Conservation (phyloP, 2,329 filamentous ascomycete species). For the Chaetomium sp. region DNA sequence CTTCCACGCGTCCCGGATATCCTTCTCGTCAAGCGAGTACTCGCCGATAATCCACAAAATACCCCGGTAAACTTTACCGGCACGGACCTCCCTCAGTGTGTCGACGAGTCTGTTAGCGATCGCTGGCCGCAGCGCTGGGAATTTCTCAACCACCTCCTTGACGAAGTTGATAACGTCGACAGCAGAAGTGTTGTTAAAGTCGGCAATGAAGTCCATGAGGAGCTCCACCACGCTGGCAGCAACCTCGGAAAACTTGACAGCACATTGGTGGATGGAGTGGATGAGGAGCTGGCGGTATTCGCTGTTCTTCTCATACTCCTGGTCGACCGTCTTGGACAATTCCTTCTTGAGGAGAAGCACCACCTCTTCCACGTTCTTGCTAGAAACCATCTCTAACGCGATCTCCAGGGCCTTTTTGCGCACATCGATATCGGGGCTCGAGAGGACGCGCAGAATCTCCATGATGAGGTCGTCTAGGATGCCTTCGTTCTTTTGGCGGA, state of each 20-base stretch:
- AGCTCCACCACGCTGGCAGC: constrained; percentile 94
- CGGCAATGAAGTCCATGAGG: constrained; percentile 98
- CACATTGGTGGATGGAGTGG: constrained; percentile 95
- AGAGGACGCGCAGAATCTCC: constrained; percentile 94
- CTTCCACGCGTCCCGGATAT: constrained; percentile 97
- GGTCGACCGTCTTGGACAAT: constrained; percentile 93
- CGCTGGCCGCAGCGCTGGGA: constrained; percentile 81
- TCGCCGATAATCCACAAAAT: constrained; percentile 98
- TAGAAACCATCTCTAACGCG: constrained; percentile 95
- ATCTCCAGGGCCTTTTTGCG: constrained; percentile 87
- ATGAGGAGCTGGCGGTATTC: constrained; percentile 95
- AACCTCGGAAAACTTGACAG: constrained; percentile 98
- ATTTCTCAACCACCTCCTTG: constrained; percentile 98
- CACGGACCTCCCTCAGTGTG: constrained; percentile 88
- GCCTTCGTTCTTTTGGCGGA: constrained; percentile 73
- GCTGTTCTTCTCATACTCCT: constrained; percentile 97
- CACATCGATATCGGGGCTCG: constrained; percentile 94
- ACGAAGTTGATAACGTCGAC: constrained; percentile 98
- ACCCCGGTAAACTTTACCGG: constrained; percentile 95
- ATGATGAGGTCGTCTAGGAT: constrained; percentile 92
- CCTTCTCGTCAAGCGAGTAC: constrained; percentile 89
- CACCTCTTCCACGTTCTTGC: constrained; percentile 98
- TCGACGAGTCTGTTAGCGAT: constrained; percentile 89
- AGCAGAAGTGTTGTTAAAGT: constrained; percentile 95
- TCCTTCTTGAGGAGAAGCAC: constrained; percentile 97